A percentile compares a stretch with the other conserved stretches of the same genome.
Evolutionary conservation across 1,139 yeast genomes (phyloP).

Genomic region (Candida albicans): DNA sequence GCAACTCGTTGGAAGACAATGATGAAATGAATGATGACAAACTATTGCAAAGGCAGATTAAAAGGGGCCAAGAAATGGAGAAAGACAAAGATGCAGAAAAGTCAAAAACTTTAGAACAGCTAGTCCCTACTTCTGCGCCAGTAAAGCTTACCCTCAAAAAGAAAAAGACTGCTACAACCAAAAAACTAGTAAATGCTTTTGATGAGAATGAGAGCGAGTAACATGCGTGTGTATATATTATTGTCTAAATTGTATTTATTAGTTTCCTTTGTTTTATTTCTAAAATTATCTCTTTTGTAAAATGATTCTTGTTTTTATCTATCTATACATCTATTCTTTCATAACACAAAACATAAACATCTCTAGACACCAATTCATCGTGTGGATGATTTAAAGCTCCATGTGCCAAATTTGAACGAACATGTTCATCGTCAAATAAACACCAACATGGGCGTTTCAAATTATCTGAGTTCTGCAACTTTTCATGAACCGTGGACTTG

Average conservation of each 20-base stretch:
- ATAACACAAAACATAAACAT: conserved; percentile 74
- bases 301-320: not conserved
- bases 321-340: conserved; percentile 25
- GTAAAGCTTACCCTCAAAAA: conserved; percentile 9
- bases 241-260: not conserved
- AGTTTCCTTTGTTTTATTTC: too few relatives aligned
- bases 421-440: conserved; percentile 69
- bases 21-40: conserved; percentile 4
- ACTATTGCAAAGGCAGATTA: conserved; percentile 8
- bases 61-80: conserved; percentile 7
- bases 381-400: conserved; percentile 41
- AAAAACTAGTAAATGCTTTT: conserved; percentile 3
- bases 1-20: not conserved
- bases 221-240: not conserved
- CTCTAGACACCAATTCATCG: conserved; percentile 49
- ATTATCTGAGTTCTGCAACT: conserved; percentile 20
- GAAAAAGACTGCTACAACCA: not conserved
- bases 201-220: not conserved
- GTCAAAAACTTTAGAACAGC: not conserved
- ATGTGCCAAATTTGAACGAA: conserved; percentile 48
- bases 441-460: conserved; percentile 53
- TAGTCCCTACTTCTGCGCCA: conserved; percentile 6
- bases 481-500: conserved; percentile 40
- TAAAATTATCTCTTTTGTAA: too few relatives aligned
- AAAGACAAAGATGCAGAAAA: conserved; percentile 2